Base-by-base conservation (phyloP, 2,329 filamentous ascomycete genomes). In the Pseudogymnoascus sp. region DNA sequence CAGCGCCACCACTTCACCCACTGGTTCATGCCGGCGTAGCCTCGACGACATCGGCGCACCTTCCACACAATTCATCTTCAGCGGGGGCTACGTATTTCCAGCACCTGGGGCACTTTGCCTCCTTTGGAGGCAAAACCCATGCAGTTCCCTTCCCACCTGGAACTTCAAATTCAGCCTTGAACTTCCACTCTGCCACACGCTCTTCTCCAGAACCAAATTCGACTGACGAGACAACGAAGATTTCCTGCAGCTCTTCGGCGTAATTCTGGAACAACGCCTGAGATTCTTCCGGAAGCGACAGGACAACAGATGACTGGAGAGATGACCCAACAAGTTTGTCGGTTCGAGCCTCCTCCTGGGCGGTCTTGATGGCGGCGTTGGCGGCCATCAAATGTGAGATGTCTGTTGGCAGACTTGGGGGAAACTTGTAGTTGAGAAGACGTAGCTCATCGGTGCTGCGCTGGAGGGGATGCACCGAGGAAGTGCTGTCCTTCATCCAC, bases 1-100 rank as follows among this genome's bases (percentile, higher is more conserved):
- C 47, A 53, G 47, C 47, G 20, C 15, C 47, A 53, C 47, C 47
- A 53, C 47, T 33, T 11, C 25, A 53, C 15, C 47, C n/a, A 15
- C 15, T 8, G n/a, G 28, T 20, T 53, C 47, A 33, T n/a, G 28
- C 11, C 28, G 20, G 22, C n/a, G 41, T n/a, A 15, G n/a, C n/a
- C 28, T 20, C 47, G 6, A 93, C 80, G 36, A 87, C 83, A 11
- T 83, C 80, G 30, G 86, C 84, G 72, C 93, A 97, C 70, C 91
- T 79, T 57, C 73, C 75, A 73, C 93, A 97, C 15, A 96, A 75
- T 38, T 76, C 73, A 15, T 88, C 84, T 66, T 87, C 80, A 57
- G 75, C 74, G n/a, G 81, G 77, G n/a, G 88, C 86, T 22, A 88
- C 80, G 72, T 90, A 96, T 64, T 88, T 84, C 94, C 94, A 99